Evolutionary conservation across 2,329 filamentous ascomycete species (phyloP).

Genomic region (Microcyclospora tardicrescens): DNA sequence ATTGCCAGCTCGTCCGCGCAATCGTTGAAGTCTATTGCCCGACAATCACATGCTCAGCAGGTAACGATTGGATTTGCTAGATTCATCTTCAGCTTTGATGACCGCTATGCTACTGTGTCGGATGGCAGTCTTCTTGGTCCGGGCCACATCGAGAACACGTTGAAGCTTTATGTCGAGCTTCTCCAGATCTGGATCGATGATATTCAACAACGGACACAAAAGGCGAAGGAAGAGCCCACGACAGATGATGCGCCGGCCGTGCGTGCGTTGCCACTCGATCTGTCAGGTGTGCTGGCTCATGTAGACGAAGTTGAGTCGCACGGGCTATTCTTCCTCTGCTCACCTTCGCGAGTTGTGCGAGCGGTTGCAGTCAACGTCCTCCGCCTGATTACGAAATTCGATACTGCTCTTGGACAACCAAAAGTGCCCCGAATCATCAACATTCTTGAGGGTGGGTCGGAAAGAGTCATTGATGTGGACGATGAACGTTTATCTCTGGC

Average conservation of each 20-base stretch:
- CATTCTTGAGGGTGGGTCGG: slow-evolving; percentile 80
- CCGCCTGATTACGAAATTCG: slow-evolving; percentile 84
- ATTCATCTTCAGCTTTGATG: slow-evolving; percentile 98
- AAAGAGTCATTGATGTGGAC: slow-evolving; percentile 80
- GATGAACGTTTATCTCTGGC: slow-evolving; percentile 84
- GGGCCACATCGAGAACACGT: slow-evolving; percentile 85
- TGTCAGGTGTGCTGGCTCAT: slow-evolving; percentile 79
- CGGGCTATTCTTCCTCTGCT: slow-evolving; percentile 92
- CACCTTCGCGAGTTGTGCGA: slow-evolving; percentile 79
- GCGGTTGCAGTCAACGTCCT: slow-evolving; percentile 86
- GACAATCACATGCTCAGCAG: slow-evolving; percentile 83
- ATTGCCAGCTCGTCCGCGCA: slow-evolving; percentile 87
- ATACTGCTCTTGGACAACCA: slow-evolving; percentile 69
- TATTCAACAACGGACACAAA: slow-evolving; percentile 72
- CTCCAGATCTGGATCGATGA: slow-evolving; percentile 97
- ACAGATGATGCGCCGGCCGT: slow-evolving; percentile 38
- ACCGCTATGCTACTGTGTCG: slow-evolving; percentile 93
- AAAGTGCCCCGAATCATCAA: slow-evolving; percentile 64
- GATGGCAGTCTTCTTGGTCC: slow-evolving; percentile 93
- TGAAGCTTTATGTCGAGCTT: slow-evolving; percentile 84
- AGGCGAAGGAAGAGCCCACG: slow-evolving; percentile 49
- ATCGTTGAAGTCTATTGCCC: slow-evolving; percentile 87
- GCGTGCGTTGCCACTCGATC: slow-evolving; percentile 44
- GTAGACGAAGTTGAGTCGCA: slow-evolving; percentile 96
- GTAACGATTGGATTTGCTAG: slow-evolving; percentile 93